Evolutionary conservation across 2,329 filamentous ascomycete species (phyloP).

Genomic region (Ascochyta fabae): DNA sequence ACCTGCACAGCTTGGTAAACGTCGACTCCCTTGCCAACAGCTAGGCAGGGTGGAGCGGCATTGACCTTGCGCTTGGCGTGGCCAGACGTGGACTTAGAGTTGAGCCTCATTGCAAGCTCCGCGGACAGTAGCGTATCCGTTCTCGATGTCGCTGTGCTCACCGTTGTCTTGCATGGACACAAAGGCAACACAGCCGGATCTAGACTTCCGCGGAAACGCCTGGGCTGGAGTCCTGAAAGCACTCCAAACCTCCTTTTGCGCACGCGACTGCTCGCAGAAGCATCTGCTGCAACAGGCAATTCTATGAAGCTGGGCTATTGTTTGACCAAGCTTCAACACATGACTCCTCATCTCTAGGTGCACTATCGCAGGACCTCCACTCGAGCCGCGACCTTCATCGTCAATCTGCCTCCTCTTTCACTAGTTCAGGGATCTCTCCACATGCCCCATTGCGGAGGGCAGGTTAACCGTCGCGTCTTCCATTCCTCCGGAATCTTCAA

Average conservation of each 20-base stretch:
- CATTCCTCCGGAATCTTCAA: background rate
- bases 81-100: conserved; percentile 6
- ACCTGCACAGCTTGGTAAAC: conserved; percentile 5
- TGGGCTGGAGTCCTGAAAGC: conserved; percentile 5
- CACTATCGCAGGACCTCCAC: conserved; percentile 2
- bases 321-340: conserved; percentile 10
- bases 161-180: conserved; percentile 6
- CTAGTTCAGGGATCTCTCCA: conserved; percentile 17
- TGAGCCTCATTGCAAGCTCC: conserved; percentile 11
- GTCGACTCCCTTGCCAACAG: background rate
- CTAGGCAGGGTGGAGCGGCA: conserved; percentile 6
- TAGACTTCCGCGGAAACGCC: conserved; percentile 6
- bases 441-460: conserved; percentile 17
- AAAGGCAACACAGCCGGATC: conserved; percentile 8
- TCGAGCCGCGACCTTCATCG: conserved; percentile 7
- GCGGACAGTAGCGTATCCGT: conserved; percentile 6
- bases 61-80: conserved; percentile 5
- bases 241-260: conserved; percentile 1
- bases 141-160: conserved; percentile 1
- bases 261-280: conserved; percentile 2
- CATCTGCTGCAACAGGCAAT: conserved; percentile 1
- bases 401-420: conserved; percentile 1
- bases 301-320: background rate
- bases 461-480: conserved; percentile 14
- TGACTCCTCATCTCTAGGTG: background rate